phyloP scores from a whole-genome alignment of 257 asterid genomes.

The Solanum tacnaense region DNA sequence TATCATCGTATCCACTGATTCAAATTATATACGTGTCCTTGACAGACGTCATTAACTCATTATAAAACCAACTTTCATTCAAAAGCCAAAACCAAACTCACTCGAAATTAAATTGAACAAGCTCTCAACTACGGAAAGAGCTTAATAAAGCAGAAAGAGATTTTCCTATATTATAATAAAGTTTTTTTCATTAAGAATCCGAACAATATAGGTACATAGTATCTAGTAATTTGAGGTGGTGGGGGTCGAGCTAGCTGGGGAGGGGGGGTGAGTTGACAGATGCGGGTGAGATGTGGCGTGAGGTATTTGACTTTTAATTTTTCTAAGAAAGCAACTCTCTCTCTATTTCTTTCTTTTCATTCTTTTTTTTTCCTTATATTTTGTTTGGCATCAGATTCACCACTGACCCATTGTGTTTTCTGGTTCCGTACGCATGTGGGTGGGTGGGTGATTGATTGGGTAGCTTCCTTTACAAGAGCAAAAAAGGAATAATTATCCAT shows the following conservation, averaged over 20 bases:
- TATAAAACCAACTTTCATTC: not conserved
- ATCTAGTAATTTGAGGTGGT: not conserved
- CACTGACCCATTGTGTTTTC: not conserved
- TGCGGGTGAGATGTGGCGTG: not conserved
- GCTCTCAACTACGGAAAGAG: not conserved
- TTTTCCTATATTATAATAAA: too few species aligned
- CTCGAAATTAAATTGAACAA: not conserved
- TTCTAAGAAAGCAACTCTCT: not conserved
- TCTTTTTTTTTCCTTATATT: not conserved
- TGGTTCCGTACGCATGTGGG: not conserved
- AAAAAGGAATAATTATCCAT: not conserved
- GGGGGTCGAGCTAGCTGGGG: not conserved
- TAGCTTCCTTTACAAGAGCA: not conserved
- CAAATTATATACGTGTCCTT: not conserved
- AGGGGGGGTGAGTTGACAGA: not conserved
- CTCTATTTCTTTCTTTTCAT: not conserved
- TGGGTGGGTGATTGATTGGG: not conserved
- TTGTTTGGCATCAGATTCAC: not conserved
- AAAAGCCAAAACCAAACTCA: not conserved
- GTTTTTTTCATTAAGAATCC: not conserved
- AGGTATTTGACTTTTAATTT: not conserved
- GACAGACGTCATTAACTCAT: not conserved
- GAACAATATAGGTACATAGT: not conserved
- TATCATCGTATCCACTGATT: not conserved
- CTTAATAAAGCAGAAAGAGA: too few species aligned